Evolutionary conservation across 2,329 filamentous ascomycete genomes (phyloP).

Genomic region (Rutstroemia sp.): DNA sequence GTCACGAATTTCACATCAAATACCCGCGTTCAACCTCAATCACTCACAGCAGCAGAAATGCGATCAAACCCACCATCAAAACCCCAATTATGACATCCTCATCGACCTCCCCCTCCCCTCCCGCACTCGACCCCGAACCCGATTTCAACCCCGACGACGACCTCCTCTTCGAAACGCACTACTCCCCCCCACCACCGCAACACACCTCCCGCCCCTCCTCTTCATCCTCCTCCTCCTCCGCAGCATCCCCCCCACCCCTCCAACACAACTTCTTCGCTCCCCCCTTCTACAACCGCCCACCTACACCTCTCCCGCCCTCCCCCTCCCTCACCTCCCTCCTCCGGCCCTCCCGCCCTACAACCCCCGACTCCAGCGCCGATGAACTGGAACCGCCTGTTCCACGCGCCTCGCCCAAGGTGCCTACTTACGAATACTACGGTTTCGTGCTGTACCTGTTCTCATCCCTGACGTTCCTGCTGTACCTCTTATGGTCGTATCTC

Average conservation of each 20-base stretch:
- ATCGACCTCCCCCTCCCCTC: slow-evolving; percentile 1
- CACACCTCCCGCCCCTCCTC: background rate
- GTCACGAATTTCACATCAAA: no score
- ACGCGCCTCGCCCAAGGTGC: slow-evolving; percentile 82
- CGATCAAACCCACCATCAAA: no score
- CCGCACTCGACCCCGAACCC: background rate
- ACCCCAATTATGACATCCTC: slow-evolving; percentile 2
- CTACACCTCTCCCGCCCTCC: slow-evolving; percentile 85
- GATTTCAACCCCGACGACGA: background rate
- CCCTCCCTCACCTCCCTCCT: slow-evolving; percentile 88
- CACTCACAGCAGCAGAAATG: no score
- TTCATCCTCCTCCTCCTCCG: background rate
- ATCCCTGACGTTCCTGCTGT: slow-evolving; percentile 69
- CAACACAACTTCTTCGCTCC: slow-evolving; percentile 54
- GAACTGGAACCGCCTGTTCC: slow-evolving; percentile 66
- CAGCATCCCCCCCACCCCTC: slow-evolving; percentile 29
- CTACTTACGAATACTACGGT: slow-evolving; percentile 99
- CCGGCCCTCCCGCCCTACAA: slow-evolving; percentile 84
- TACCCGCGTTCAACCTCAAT: no score
- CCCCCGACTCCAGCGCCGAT: slow-evolving; percentile 84
- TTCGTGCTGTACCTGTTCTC: slow-evolving; percentile 94
- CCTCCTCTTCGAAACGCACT: slow-evolving; percentile 1
- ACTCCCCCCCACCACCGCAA: background rate
- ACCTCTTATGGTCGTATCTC: slow-evolving; percentile 71
- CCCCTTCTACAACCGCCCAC: slow-evolving; percentile 96